Evolutionary conservation across 1,284 basidiomycete genomes (phyloP).

Genomic region (Erythrobasidium hasegawianum): DNA sequence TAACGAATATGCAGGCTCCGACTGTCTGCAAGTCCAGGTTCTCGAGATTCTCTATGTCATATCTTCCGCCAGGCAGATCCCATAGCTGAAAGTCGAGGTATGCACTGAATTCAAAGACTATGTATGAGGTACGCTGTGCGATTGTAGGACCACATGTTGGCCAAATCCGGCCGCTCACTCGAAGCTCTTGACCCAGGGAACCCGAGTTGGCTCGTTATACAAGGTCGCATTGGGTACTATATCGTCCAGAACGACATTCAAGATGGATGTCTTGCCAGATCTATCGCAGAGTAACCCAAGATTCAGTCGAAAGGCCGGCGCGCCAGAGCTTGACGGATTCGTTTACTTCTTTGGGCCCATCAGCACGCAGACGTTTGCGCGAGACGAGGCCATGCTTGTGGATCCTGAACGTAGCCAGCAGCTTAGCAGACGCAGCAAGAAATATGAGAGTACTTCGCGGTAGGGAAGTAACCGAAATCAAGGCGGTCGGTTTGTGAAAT

Average conservation of each 20-base stretch:
- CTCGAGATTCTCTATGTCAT: slow-evolving; percentile 70
- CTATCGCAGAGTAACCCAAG: slow-evolving; percentile 51
- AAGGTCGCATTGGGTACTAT: slow-evolving; percentile 81
- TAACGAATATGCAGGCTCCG: slow-evolving; percentile 74
- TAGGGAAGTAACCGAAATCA: no score
- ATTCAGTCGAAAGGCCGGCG: slow-evolving; percentile 16
- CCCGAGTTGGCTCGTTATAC: slow-evolving; percentile 81
- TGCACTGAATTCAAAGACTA: slow-evolving; percentile 66
- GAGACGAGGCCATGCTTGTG: background rate
- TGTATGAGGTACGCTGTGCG: no score
- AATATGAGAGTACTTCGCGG: no score
- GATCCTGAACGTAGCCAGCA: no score
- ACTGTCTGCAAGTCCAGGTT: slow-evolving; percentile 47
- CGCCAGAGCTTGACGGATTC: slow-evolving; percentile 4
- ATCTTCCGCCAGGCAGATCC: slow-evolving; percentile 81
- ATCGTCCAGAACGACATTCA: slow-evolving; percentile 84
- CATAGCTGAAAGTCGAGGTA: slow-evolving; percentile 90
- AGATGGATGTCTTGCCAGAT: slow-evolving; percentile 88
- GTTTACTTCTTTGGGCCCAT: background rate
- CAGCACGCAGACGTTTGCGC: background rate
- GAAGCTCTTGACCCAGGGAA: slow-evolving; percentile 67
- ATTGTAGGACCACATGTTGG: background rate
- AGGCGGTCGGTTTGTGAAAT: no score
- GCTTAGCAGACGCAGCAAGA: no score
- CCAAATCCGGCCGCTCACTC: slow-evolving; percentile 60